A percentile compares a stretch with the other conserved stretches of the same genome.
Conservation (phyloP, 108 stramenopile genomes). For the Cafeteria roenbergensis region DNA sequence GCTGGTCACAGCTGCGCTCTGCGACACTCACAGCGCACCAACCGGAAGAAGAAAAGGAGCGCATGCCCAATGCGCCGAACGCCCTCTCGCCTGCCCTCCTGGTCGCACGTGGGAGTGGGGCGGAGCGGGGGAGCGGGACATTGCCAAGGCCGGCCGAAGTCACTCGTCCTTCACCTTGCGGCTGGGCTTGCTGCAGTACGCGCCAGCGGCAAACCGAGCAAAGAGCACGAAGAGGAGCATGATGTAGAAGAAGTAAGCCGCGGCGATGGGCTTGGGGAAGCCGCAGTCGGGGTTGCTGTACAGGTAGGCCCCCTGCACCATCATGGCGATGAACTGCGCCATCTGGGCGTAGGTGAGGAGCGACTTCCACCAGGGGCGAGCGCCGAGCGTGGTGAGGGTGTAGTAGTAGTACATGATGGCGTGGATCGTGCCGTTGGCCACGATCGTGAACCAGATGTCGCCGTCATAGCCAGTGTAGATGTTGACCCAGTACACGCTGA, state of each 20-base stretch:
- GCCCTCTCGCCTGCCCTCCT: too few relatives aligned
- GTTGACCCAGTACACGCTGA: slow-evolving; percentile 94
- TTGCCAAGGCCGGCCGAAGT: too few relatives aligned
- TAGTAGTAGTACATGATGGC: slow-evolving; percentile 99
- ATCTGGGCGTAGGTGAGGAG: slow-evolving; percentile 80
- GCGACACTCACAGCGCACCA: too few relatives aligned
- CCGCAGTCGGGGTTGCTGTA: slow-evolving; percentile 51
- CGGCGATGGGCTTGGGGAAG: slow-evolving; percentile 51
- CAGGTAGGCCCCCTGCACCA: slow-evolving; percentile 76
- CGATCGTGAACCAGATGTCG: slow-evolving; percentile 84
- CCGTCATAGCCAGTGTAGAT: slow-evolving; percentile 68
- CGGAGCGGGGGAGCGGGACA: too few relatives aligned
- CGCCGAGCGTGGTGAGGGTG: slow-evolving; percentile 24
- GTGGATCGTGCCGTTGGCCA: slow-evolving; percentile 94
- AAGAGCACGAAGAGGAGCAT: slow-evolving; percentile 81
- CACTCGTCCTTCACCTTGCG: too few relatives aligned
- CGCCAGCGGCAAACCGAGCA: too few relatives aligned
- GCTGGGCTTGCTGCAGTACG: too few relatives aligned
- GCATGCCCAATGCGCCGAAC: too few relatives aligned
- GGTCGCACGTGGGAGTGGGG: too few relatives aligned
- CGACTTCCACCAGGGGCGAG: slow-evolving; percentile 85
- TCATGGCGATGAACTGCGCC: slow-evolving; percentile 92
- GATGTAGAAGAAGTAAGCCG: slow-evolving; percentile 80
- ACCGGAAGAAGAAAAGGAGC: too few relatives aligned
- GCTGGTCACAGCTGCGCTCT: too few relatives aligned